phyloP scores from a whole-genome alignment of 75 land plant genomes.

The Pinus albicaulis region DNA sequence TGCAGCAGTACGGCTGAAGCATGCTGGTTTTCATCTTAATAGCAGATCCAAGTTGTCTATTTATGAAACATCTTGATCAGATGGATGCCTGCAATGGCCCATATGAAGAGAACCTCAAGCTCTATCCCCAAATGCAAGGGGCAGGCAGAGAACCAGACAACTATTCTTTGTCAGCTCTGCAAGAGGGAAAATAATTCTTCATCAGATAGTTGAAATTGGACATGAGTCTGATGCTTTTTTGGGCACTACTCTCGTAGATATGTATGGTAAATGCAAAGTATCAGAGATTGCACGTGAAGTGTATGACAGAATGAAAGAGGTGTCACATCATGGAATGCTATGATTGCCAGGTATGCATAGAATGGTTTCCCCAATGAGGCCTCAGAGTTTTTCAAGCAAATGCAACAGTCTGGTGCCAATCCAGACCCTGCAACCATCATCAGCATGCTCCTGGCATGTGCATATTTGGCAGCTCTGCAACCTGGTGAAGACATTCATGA shows the following conservation, averaged over 20 bases:
- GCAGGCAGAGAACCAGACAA: too few species aligned
- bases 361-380: constrained; percentile 14
- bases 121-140: too few species aligned
- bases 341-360: constrained; percentile 25
- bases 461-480: constrained; percentile 9
- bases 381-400: constrained; percentile 19
- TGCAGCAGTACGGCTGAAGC: constrained; percentile 21
- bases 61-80: constrained; percentile 11
- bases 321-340: constrained; percentile 26
- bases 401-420: constrained; percentile 10
- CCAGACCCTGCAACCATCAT: constrained; percentile 28
- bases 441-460: constrained; percentile 34
- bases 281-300: constrained; percentile 11
- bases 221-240: too few species aligned
- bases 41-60: background rate
- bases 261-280: too few species aligned
- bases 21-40: background rate
- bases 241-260: too few species aligned
- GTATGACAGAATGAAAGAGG: constrained; percentile 22
- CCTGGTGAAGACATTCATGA: constrained; percentile 23
- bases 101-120: too few species aligned
- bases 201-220: too few species aligned
- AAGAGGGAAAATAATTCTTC: too few species aligned
- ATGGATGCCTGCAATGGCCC: background rate
- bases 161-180: too few species aligned